Percentiles rank a stretch among this genome's conserved stretches.
These are phyloP conservation scores for Pythium biforme DNA, from an alignment of 352 stramenopile genomes.

Conservation along the genomic window DNA sequence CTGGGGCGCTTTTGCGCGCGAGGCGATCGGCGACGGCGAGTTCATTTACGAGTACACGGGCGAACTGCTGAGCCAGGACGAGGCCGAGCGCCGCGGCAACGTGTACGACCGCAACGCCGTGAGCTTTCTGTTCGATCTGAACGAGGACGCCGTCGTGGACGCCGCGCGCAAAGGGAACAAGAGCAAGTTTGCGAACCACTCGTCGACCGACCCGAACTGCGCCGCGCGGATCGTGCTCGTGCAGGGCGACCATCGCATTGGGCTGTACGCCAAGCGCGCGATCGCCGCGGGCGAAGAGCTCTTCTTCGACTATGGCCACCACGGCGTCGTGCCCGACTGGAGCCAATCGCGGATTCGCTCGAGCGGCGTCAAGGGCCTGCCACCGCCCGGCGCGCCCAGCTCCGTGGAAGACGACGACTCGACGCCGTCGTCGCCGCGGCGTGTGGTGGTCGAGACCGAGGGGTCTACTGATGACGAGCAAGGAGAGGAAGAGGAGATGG, in stretches of 20 bases:
- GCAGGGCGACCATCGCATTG: slow-evolving; percentile 92
- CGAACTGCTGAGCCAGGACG: slow-evolving; percentile 89
- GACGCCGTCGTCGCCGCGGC: slow-evolving; percentile 13
- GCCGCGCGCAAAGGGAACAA: slow-evolving; percentile 95
- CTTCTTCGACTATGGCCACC: slow-evolving; percentile 85
- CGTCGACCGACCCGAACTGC: slow-evolving; percentile 76
- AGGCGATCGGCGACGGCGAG: slow-evolving; percentile 52
- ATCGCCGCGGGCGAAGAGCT: slow-evolving; percentile 87
- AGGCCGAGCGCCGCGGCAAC: slow-evolving; percentile 82
- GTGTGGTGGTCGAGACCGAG: background rate
- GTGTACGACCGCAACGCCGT: slow-evolving; percentile 90
- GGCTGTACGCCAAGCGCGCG: slow-evolving; percentile 89
- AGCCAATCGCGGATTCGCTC: slow-evolving; percentile 58
- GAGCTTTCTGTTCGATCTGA: slow-evolving; percentile 95
- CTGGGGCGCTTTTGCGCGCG: slow-evolving; percentile 67
- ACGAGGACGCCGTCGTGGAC: slow-evolving; percentile 91
- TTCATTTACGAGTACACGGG: slow-evolving; percentile 91
- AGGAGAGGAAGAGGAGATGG: background rate
- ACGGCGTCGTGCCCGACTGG: slow-evolving; percentile 80
- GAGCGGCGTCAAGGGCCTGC: slow-evolving; percentile 6
- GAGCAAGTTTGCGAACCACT: slow-evolving; percentile 93
- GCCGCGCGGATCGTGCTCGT: slow-evolving; percentile 87
- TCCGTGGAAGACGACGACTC: slow-evolving; percentile 17
- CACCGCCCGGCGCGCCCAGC: slow-evolving; percentile 6
- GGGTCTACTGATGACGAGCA: background rate